phyloP scores from a whole-genome alignment of 805 yeast genomes.

The Candida boidinii region DNA sequence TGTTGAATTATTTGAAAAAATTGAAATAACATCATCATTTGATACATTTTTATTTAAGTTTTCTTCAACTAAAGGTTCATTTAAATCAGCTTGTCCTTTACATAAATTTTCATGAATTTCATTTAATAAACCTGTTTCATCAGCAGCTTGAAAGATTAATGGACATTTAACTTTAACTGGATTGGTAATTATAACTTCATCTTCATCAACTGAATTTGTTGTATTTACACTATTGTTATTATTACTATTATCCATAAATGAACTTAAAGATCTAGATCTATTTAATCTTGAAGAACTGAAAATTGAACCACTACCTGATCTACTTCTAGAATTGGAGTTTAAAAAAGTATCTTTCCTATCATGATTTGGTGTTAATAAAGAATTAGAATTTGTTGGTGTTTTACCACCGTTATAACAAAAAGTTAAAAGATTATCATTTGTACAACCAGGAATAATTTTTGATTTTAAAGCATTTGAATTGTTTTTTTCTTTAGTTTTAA shows the following conservation, averaged over 20 bases:
- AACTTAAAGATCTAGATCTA: constrained; percentile 9
- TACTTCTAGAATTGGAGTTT: constrained; percentile 5
- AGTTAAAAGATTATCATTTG: constrained; percentile 53
- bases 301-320: constrained; percentile 11
- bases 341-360: neutral
- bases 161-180: constrained; percentile 30
- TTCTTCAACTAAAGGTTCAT: constrained; percentile 9
- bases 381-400: constrained; percentile 1
- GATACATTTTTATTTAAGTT: constrained; percentile 7
- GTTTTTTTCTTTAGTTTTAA: constrained; percentile 43
- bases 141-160: constrained; percentile 22
- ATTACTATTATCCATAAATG: constrained; percentile 9
- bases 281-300: constrained; percentile 6
- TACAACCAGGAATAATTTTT: constrained; percentile 48
- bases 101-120: constrained; percentile 17
- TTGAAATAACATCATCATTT: constrained; percentile 15
- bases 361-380: neutral
- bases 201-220: constrained; percentile 1
- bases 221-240: neutral
- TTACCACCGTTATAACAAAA: constrained; percentile 37
- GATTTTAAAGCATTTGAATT: constrained; percentile 38
- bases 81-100: constrained; percentile 15
- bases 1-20: constrained; percentile 18
- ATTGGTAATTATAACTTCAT: constrained; percentile 25
- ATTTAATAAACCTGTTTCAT: constrained; percentile 18